Percentiles rank a stretch among this genome's conserved stretches.
phyloP scores from a whole-genome alignment of 2,329 filamentous ascomycete genomes.

The Scedosporium aurantiacum region DNA sequence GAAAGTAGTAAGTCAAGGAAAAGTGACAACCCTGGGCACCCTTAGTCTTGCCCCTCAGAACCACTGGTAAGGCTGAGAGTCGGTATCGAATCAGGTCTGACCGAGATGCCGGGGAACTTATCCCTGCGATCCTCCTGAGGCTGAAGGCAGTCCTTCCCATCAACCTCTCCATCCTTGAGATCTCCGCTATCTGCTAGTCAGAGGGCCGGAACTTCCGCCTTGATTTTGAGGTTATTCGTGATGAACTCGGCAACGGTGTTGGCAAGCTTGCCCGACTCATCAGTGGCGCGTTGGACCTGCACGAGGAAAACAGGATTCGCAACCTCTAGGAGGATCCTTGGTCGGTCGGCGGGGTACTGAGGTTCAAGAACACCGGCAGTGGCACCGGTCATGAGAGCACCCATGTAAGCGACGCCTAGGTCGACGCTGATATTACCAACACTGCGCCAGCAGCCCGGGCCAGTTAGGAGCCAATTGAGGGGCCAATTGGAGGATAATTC shows the following conservation, averaged over 20 bases:
- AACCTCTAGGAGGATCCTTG: conserved; percentile 61
- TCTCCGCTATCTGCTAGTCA: conserved; percentile 59
- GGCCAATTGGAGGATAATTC: conserved; percentile 24
- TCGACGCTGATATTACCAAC: conserved; percentile 35
- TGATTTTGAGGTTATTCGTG: conserved; percentile 58
- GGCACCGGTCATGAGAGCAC: conserved; percentile 48
- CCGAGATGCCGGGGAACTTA: conserved; percentile 56
- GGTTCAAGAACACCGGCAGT: conserved; percentile 65
- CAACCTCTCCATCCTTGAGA: conserved; percentile 55
- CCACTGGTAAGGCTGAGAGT: conserved; percentile 68
- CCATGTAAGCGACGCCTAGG: conserved; percentile 63
- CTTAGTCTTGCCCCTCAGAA: conserved; percentile 71
- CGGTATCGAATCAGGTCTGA: conserved; percentile 76
- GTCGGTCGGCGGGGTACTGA: conserved; percentile 54
- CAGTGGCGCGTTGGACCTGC: conserved; percentile 59
- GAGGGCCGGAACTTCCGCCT: conserved; percentile 64
- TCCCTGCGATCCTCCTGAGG: conserved; percentile 36
- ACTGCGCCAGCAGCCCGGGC: not conserved
- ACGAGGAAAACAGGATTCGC: conserved; percentile 63
- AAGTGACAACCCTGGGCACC: conserved; percentile 83
- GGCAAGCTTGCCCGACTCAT: conserved; percentile 42
- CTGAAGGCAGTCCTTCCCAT: conserved; percentile 58
- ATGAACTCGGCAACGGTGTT: conserved; percentile 52
- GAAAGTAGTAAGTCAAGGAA: conserved; percentile 74
- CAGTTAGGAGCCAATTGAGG: not conserved